Evolutionary conservation across 2,329 filamentous ascomycete species (phyloP), one percentile per base, ranked within the genome.

Genomic region (Aspergillus ochraceus): DNA sequence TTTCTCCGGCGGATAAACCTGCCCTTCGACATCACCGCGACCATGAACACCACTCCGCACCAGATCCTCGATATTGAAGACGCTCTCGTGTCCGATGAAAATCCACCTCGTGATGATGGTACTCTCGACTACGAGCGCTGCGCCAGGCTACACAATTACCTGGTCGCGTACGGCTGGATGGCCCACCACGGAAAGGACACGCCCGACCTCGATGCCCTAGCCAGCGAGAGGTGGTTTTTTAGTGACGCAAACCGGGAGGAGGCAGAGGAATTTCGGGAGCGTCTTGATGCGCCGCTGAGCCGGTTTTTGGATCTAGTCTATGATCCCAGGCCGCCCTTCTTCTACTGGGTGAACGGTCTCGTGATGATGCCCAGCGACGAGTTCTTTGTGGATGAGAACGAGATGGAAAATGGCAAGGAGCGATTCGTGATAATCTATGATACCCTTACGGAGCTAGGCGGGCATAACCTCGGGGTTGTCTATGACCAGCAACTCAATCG

Each of bases 331-430:
- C 19, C 49, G 6, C 24, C 24, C 4, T 57, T 66, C 39, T 66
- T 66, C 57, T 65, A 59, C 58, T 66, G 61, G 63, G 54, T 66
- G 2, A n/a, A 47, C 19, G n/a, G 54, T 22, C 26, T 66, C 26
- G 5, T 4, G 14, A 60, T 66, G 52, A 5, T 3, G 5, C 26
- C 52, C 17, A 19, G 9, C 26, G 60, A 67, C 14, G 47, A 59
- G 3, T 58, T 60, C 39, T 22, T 49, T 14, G 11, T 8, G 1
- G 58, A 50, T 11, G 49, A 67, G 19, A 59, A 60, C 17, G 45
- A 65, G n/a, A 20, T 60, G 11, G 14, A 54, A 14, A 11, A 54
- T 24, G 29, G 29, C 29, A 51, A 59, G 46, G 55, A 58, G 42
- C 53, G 61, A 47, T 64, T 67, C 20, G 45, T 67, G 4, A 22